Conservation (phyloP, 306 rosid genomes). For the Prunus campanulata region DNA sequence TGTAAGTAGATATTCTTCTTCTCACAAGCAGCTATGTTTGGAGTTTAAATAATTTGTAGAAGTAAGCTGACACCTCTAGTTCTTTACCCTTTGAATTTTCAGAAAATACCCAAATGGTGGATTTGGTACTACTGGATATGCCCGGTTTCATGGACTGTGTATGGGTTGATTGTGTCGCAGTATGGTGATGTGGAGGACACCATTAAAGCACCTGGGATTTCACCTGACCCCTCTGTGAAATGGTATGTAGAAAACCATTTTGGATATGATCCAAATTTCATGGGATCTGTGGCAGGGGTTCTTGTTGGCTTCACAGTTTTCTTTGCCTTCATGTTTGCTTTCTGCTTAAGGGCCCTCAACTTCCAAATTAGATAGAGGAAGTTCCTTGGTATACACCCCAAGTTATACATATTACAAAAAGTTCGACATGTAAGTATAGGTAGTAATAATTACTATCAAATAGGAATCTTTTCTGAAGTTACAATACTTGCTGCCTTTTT, state of each 20-base stretch:
- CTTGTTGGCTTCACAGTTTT: constrained; percentile 67
- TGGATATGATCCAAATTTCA: constrained; percentile 66
- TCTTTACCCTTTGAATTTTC: constrained; percentile 33
- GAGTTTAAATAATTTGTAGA: neutral
- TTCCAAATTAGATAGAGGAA: constrained; percentile 70
- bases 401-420: neutral
- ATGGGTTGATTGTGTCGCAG: constrained; percentile 86
- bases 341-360: constrained; percentile 73
- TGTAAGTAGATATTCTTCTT: constrained; percentile 42
- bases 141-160: constrained; percentile 94
- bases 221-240: constrained; percentile 23
- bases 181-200: constrained; percentile 43
- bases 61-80: neutral
- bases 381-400: neutral
- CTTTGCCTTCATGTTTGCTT: constrained; percentile 80
- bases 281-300: constrained; percentile 88
- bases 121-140: constrained; percentile 92
- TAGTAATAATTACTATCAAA: neutral
- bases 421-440: neutral
- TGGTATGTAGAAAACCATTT: constrained; percentile 55
- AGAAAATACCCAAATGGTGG: constrained; percentile 99
- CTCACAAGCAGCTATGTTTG: neutral
- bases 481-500: too few relatives aligned
- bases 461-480: too few relatives aligned
- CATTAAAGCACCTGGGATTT: constrained; percentile 36